Conservation (phyloP, 2,329 filamentous ascomycete genomes). For the Cordyceps farinosa region DNA sequence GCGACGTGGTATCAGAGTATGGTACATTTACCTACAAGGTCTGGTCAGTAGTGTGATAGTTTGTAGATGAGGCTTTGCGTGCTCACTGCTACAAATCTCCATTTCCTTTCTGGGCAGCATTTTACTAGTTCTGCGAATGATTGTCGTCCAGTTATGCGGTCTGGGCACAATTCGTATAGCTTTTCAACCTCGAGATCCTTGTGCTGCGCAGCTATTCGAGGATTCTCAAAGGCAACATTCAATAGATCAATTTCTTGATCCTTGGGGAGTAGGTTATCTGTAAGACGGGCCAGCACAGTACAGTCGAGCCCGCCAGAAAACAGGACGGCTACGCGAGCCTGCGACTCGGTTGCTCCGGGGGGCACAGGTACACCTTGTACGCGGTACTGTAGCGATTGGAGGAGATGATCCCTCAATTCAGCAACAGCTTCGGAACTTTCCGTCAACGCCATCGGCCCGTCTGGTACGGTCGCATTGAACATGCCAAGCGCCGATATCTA, state of each 20-base stretch:
- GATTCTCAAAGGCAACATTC: constrained; percentile 97
- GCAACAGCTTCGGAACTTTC: constrained; percentile 47
- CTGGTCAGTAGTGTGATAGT: constrained; percentile 17
- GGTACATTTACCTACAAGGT: constrained; percentile 67
- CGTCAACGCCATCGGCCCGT: constrained; percentile 25
- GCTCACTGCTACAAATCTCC: constrained; percentile 75
- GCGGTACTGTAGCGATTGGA: constrained; percentile 60
- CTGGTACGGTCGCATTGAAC: constrained; percentile 48
- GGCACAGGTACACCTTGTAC: constrained; percentile 63
- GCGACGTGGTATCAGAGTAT: constrained; percentile 67
- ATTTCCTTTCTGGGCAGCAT: constrained; percentile 66
- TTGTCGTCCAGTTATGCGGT: constrained; percentile 79
- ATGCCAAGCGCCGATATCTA: constrained; percentile 50
- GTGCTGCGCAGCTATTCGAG: constrained; percentile 61
- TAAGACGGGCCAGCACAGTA: constrained; percentile 76
- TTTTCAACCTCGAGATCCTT: constrained; percentile 31
- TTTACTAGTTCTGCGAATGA: constrained; percentile 71
- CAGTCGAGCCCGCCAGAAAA: constrained; percentile 97
- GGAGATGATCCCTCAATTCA: constrained; percentile 52
- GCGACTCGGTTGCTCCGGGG: constrained; percentile 34
- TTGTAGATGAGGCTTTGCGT: neutral
- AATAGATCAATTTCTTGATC: constrained; percentile 77
- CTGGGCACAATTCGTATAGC: constrained; percentile 80
- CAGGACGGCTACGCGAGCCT: constrained; percentile 67
- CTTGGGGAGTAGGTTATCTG: constrained; percentile 69